These are phyloP conservation scores for Acacia concinna DNA, from an alignment of 331 rosid species.

Conservation along the genomic window DNA sequence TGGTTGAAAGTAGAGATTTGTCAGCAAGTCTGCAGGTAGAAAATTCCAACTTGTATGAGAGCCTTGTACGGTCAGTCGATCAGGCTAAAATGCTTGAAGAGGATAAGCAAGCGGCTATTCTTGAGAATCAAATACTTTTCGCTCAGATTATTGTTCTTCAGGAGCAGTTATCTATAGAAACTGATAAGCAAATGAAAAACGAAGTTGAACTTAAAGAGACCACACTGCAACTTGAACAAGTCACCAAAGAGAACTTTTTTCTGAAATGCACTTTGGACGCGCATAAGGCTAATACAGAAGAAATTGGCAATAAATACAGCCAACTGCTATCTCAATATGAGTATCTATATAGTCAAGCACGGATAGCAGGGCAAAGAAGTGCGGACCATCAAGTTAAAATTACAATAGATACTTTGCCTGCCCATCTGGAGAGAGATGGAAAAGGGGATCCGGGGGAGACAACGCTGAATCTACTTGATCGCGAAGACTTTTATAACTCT, in stretches of 20 bases:
- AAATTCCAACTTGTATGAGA: slow-evolving; percentile 40
- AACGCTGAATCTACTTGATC: slow-evolving; percentile 28
- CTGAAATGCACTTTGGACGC: slow-evolving; percentile 46
- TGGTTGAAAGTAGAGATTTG: slow-evolving; percentile 41
- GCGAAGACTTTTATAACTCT: slow-evolving; percentile 39
- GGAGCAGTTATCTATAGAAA: slow-evolving; percentile 43
- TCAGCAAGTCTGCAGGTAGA: slow-evolving; percentile 44
- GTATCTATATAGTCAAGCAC: slow-evolving; percentile 37
- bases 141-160: slow-evolving; percentile 52
- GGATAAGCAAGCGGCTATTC: slow-evolving; percentile 39
- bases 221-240: slow-evolving; percentile 41
- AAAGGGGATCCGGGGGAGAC: slow-evolving; percentile 28
- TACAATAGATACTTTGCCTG: slow-evolving; percentile 28
- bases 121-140: slow-evolving; percentile 46
- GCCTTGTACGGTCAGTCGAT: slow-evolving; percentile 40
- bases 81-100: slow-evolving; percentile 46
- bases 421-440: slow-evolving; percentile 24
- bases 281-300: slow-evolving; percentile 44
- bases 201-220: slow-evolving; percentile 43
- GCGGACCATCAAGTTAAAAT: slow-evolving; percentile 30
- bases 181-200: slow-evolving; percentile 39
- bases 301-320: slow-evolving; percentile 31
- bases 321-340: slow-evolving; percentile 29
- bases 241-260: slow-evolving; percentile 48
- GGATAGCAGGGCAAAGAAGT: slow-evolving; percentile 30